Base-by-base conservation (phyloP, 208 protist species). In the Herpetomonas samuelpessoai region DNA sequence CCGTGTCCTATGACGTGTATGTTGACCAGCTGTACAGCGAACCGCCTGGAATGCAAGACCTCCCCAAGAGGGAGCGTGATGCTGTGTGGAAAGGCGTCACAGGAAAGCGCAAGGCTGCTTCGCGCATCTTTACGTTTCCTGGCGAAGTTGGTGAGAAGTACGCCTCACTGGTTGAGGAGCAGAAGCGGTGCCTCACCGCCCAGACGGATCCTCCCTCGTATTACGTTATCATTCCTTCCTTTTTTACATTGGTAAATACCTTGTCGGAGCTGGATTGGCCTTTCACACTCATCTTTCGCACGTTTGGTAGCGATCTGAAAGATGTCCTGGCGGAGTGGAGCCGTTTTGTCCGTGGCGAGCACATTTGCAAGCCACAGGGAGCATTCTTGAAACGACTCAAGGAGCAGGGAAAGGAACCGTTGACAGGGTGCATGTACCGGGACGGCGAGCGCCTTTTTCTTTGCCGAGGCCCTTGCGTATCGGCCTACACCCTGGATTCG, bases 231-330 rank as follows among this genome's bases (percentile, higher is more conserved):
- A 75, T 96, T 52, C 86, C 86, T 1, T 85, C 86, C 21, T 96
- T 96, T 71, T 96, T 96, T 76, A 51, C 69, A 18, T 53, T 93
- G 38, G 44, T 96, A 2, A 96, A 96, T 57, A 79, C 60, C 0
- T 68, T 96, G 2, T 96, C 87, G 0, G 80, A 91, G 47, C 61
- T 88, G 2, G 41, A 85, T 22, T 88, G 88, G 79, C 70, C 68
- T 3, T 96, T 96, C 68, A 93, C 83, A 4, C 70, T 96, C 25
- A 81, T 96, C 39, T 96, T 96, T 51, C 64, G 90, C 22, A 96
- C 90, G 9, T 96, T 96, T 52, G 90, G 90, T 16, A 88, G 76
- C 25, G 90, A 96, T 56, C 49, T 96, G 56, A 65, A 31, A 0
- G 68, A 56, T 51, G 83, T 96, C 1, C 54, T 96, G 49, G 54